Conservation (phyloP, 768 basidiomycete genomes). For the Suillus tomentosus region DNA sequence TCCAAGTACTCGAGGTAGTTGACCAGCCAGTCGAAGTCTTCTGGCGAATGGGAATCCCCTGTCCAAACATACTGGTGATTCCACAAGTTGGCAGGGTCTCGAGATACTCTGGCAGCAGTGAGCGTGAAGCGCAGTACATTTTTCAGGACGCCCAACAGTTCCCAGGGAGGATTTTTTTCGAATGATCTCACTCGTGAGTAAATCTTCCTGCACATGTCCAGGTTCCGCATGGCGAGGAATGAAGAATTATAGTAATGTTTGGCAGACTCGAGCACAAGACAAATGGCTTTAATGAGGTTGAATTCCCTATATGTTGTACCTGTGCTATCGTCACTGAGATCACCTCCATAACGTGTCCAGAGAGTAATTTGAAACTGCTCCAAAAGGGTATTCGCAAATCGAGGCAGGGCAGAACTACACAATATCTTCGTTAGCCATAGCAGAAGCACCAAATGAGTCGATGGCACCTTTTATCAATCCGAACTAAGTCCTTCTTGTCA, state of each 20-base stretch:
- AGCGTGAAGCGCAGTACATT: not conserved
- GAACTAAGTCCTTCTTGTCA: not conserved
- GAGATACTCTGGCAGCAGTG: not conserved
- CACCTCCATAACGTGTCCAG: not conserved
- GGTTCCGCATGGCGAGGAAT: not conserved
- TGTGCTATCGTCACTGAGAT: not conserved
- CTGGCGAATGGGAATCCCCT: not conserved
- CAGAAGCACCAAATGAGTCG: not conserved
- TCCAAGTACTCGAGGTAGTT: not conserved
- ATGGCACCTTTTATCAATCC: not conserved
- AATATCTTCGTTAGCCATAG: not conserved
- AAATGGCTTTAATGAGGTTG: not conserved
- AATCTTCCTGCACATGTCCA: not conserved
- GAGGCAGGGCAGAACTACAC: not conserved
- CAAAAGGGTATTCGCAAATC: not conserved
- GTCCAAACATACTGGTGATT: accelerated
- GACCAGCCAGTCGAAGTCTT: not conserved
- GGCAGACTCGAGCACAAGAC: not conserved
- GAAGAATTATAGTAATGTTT: not conserved
- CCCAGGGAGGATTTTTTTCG: not conserved
- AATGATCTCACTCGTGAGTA: not conserved
- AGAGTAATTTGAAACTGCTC: not conserved
- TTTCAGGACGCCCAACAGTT: not conserved
- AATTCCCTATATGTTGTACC: not conserved
- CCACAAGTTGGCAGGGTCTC: not conserved